These are phyloP conservation scores for Trichoderma sp. DNA, from an alignment of 2,329 filamentous ascomycete species.

Conservation along the genomic window DNA sequence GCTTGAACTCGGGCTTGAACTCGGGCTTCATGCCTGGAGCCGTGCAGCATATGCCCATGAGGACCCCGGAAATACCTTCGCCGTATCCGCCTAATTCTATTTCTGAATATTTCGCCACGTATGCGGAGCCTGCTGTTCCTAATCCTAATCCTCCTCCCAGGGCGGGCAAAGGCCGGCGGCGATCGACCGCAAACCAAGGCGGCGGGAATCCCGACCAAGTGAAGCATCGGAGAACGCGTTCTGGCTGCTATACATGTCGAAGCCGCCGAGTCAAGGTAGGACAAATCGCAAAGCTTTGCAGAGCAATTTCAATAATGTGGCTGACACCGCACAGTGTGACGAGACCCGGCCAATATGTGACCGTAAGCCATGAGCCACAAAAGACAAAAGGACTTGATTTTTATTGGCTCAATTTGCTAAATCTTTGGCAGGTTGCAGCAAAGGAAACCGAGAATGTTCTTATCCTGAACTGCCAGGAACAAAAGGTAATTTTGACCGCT, in stretches of 20 bases:
- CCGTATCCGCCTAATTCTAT: slow-evolving; percentile 46
- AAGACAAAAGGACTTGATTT: slow-evolving; percentile 21
- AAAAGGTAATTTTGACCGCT: slow-evolving; percentile 38
- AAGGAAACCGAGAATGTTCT: slow-evolving; percentile 85
- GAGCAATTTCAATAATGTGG: slow-evolving; percentile 7
- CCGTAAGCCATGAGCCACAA: slow-evolving; percentile 47
- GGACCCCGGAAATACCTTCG: slow-evolving; percentile 40
- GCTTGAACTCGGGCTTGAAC: slow-evolving; percentile 34
- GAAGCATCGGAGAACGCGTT: slow-evolving; percentile 90
- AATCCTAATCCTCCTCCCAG: slow-evolving; percentile 44
- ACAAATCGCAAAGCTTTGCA: slow-evolving; percentile 25
- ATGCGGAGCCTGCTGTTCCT: slow-evolving; percentile 52
- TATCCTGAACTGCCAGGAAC: slow-evolving; percentile 72
- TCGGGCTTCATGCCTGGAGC: slow-evolving; percentile 40
- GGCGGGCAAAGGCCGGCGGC: slow-evolving; percentile 52
- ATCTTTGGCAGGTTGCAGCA: slow-evolving; percentile 71
- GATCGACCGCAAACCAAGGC: slow-evolving; percentile 46
- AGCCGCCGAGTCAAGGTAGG: slow-evolving; percentile 78
- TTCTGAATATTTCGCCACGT: slow-evolving; percentile 53
- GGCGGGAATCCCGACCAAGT: slow-evolving; percentile 63
- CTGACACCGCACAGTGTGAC: slow-evolving; percentile 67
- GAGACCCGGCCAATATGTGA: slow-evolving; percentile 87
- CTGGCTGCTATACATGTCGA: slow-evolving; percentile 90
- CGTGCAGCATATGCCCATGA: slow-evolving; percentile 31
- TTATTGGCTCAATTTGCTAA: slow-evolving; percentile 14